These are phyloP conservation scores for Pestalotiopsis sp. DNA, from an alignment of 2,329 filamentous ascomycete species.

Conservation along the genomic window DNA sequence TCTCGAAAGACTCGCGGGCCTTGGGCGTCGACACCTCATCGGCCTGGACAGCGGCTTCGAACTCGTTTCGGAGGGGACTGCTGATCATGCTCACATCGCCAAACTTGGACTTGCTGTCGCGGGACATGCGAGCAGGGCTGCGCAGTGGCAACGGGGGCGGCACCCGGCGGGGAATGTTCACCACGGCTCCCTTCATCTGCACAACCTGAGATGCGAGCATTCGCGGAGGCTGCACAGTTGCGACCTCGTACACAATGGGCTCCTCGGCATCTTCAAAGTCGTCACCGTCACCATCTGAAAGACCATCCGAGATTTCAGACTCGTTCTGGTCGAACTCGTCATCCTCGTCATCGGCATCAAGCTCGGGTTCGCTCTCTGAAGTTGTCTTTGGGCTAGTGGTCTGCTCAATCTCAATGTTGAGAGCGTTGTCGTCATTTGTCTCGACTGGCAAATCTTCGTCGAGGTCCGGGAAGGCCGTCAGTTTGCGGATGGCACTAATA, in stretches of 20 bases:
- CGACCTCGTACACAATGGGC: constrained; percentile 69
- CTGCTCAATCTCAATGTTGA: constrained; percentile 2
- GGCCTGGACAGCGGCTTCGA: constrained; percentile 28
- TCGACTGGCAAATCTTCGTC: constrained; percentile 27
- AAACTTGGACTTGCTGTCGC: constrained; percentile 54
- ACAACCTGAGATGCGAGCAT: constrained; percentile 66
- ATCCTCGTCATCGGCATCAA: constrained; percentile 28
- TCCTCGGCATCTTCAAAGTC: constrained; percentile 56
- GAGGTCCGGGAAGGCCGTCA: constrained; percentile 42
- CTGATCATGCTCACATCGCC: constrained; percentile 54
- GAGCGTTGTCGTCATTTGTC: constrained; percentile 6
- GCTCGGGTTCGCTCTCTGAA: constrained; percentile 23
- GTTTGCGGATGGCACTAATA: constrained; percentile 46
- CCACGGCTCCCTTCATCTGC: constrained; percentile 72
- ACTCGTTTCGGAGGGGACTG: constrained; percentile 53
- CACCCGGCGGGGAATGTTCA: constrained; percentile 79
- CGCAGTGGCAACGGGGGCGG: constrained; percentile 77
- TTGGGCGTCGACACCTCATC: constrained; percentile 25
- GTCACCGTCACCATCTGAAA: constrained; percentile 46
- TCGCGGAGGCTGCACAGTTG: constrained; percentile 53
- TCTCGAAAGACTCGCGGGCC: constrained; percentile 16
- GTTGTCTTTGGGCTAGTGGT: constrained; percentile 1
- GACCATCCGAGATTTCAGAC: constrained; percentile 47
- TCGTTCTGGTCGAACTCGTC: constrained; percentile 39
- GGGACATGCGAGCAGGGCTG: constrained; percentile 66